Conservation (phyloP, 2,329 filamentous ascomycete species). For the Iodosphaeria phyllophila region DNA sequence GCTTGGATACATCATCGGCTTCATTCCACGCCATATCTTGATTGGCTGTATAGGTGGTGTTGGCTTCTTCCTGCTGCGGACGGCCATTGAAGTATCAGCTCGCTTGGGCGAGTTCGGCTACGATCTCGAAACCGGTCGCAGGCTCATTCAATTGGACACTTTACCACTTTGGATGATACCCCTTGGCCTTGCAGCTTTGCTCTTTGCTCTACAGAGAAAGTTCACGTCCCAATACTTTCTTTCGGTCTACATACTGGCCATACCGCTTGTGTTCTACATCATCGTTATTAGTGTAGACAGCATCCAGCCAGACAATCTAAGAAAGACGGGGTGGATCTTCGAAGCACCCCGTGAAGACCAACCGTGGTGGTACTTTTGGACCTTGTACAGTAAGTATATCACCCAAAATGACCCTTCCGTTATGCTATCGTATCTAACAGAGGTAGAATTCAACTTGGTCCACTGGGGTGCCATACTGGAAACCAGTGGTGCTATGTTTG, state of each 20-base stretch:
- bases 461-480: conserved; percentile 70
- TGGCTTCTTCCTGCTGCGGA: conserved; percentile 83
- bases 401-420: not conserved
- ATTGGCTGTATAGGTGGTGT: conserved; percentile 96
- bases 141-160: conserved; percentile 56
- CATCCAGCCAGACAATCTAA: conserved; percentile 47
- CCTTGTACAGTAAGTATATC: conserved; percentile 57
- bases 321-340: conserved; percentile 76
- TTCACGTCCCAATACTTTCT: conserved; percentile 71
- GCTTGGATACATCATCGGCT: conserved; percentile 84
- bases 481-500: conserved; percentile 86
- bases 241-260: conserved; percentile 66
- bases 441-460: conserved; percentile 57
- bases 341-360: conserved; percentile 66
- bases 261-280: conserved; percentile 62
- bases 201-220: conserved; percentile 61
- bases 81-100: conserved; percentile 84
- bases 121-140: conserved; percentile 54
- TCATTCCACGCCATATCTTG: conserved; percentile 89
- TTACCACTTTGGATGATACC: conserved; percentile 71
- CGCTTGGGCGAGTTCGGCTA: conserved; percentile 75
- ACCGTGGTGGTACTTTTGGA: conserved; percentile 97
- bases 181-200: conserved; percentile 51
- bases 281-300: conserved; percentile 51
- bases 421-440: conserved; percentile 8